Conservation (phyloP, 2,329 filamentous ascomycete genomes). For the Pseudocercospora pini-densiflorae region DNA sequence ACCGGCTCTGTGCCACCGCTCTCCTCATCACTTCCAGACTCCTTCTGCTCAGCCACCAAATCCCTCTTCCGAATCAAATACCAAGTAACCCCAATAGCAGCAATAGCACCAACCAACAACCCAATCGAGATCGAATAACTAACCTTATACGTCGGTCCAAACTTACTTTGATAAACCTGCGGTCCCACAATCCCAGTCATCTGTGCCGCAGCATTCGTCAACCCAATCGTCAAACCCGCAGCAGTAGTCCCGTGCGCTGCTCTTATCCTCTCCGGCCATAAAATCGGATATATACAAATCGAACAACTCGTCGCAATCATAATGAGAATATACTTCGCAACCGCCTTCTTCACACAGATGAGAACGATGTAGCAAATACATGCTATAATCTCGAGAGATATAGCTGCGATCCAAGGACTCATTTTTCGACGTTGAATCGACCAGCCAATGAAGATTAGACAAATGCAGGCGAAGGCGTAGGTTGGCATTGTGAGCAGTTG, state of each 20-base stretch:
- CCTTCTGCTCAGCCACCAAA: background rate
- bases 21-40: background rate
- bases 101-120: constrained; percentile 38
- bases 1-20: background rate
- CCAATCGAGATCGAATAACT: constrained; percentile 45
- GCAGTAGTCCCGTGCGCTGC: constrained; percentile 47
- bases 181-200: constrained; percentile 48
- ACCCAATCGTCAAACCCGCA: constrained; percentile 45
- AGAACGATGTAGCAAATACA: constrained; percentile 48
- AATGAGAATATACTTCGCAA: constrained; percentile 48
- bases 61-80: constrained; percentile 20
- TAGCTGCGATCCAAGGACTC: constrained; percentile 29
- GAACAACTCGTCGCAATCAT: constrained; percentile 47
- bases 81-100: constrained; percentile 29
- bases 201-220: constrained; percentile 44
- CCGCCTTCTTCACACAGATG: constrained; percentile 41
- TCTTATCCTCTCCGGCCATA: constrained; percentile 49
- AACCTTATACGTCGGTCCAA: constrained; percentile 46
- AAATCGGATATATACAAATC: constrained; percentile 46
- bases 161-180: constrained; percentile 47
- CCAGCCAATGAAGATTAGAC: constrained; percentile 28
- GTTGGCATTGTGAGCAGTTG: constrained; percentile 48
- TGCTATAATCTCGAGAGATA: constrained; percentile 40
- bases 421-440: constrained; percentile 25
- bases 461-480: constrained; percentile 30